Conservation (phyloP, 1,139 yeast species). For the Debaryomyces sp. region DNA sequence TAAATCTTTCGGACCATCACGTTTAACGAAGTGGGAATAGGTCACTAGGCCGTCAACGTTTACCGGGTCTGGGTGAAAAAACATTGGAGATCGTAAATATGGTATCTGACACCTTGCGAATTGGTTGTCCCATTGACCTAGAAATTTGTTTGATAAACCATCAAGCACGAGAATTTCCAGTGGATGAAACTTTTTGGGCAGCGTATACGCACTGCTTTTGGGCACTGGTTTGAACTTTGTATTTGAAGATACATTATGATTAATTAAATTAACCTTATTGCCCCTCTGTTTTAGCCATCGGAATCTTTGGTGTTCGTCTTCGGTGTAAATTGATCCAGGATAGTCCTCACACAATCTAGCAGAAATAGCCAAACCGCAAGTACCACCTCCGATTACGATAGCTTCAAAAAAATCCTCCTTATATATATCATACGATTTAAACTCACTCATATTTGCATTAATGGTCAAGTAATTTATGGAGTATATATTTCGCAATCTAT, state of each 20-base stretch:
- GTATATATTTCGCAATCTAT: conserved; percentile 2
- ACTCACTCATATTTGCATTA: neutral
- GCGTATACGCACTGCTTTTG: conserved; percentile 14
- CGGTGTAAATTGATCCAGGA: conserved; percentile 44
- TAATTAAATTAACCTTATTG: conserved; percentile 28
- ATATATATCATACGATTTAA: conserved; percentile 2
- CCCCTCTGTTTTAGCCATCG: conserved; percentile 42
- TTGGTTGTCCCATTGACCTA: conserved; percentile 51
- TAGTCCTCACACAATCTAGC: conserved; percentile 40
- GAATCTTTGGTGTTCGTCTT: conserved; percentile 46
- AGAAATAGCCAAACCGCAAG: conserved; percentile 42
- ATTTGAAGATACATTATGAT: conserved; percentile 17
- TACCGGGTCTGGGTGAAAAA: conserved; percentile 51
- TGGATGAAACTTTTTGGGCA: conserved; percentile 22
- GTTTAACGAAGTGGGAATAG: conserved; percentile 35
- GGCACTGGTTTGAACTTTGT: conserved; percentile 20
- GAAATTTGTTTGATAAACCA: conserved; percentile 28
- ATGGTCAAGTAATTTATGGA: neutral
- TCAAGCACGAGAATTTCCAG: conserved; percentile 38
- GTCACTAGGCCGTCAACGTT: conserved; percentile 48
- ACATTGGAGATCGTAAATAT: conserved; percentile 51
- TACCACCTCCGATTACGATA: conserved; percentile 43
- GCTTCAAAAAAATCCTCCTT: conserved; percentile 31
- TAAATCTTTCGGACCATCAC: conserved; percentile 34
- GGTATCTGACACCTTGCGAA: conserved; percentile 48